Conservation (phyloP, 805 yeast species). For the Teunomyces funiuensis region DNA sequence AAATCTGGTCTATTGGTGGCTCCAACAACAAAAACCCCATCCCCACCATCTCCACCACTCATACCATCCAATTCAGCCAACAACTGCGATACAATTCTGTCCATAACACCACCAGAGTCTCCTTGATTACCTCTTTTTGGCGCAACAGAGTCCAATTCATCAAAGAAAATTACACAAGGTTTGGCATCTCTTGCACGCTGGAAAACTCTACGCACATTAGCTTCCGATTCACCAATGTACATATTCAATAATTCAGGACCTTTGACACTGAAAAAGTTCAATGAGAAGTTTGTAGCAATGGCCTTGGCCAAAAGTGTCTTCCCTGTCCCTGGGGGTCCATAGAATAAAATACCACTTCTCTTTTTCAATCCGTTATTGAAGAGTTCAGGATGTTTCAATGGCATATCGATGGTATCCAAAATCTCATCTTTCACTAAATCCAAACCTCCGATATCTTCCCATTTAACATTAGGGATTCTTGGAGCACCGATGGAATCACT, state of each 20-base stretch:
- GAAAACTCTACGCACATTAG: conserved; percentile 91
- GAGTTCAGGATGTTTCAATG: conserved; percentile 87
- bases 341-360: conserved; percentile 89
- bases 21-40: conserved; percentile 97
- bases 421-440: conserved; percentile 89
- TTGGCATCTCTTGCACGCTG: conserved; percentile 94
- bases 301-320: conserved; percentile 95
- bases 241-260: conserved; percentile 96
- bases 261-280: conserved; percentile 93
- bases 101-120: conserved; percentile 99
- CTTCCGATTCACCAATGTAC: conserved; percentile 99
- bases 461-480: conserved; percentile 86
- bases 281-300: conserved; percentile 90
- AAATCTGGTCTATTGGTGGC: conserved; percentile 97
- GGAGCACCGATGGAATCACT: conserved; percentile 98
- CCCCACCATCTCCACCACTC: conserved; percentile 61
- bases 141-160: conserved; percentile 96
- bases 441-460: conserved; percentile 98
- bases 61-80: conserved; percentile 95
- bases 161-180: conserved; percentile 97
- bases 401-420: conserved; percentile 93
- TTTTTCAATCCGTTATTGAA: conserved; percentile 88
- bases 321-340: conserved; percentile 99
- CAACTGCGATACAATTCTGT: conserved; percentile 92
- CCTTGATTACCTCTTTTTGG: conserved; percentile 99